phyloP scores from a whole-genome alignment of 768 basidiomycete genomes.

The Tulasnella sp. region DNA sequence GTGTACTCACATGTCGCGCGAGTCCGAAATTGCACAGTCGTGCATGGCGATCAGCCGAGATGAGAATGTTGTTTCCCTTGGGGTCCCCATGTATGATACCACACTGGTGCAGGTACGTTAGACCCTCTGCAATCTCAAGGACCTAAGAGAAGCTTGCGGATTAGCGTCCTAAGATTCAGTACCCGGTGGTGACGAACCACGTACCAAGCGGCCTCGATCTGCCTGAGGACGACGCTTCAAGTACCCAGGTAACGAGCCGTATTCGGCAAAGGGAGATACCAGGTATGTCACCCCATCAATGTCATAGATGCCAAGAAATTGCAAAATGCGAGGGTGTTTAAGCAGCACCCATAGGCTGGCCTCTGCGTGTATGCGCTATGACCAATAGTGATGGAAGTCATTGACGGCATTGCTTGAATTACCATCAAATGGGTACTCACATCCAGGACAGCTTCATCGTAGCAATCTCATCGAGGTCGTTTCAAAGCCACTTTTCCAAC shows the following conservation, averaged over 20 bases:
- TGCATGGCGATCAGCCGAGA: not conserved
- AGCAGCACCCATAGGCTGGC: not conserved
- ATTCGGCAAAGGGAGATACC: constrained; percentile 14
- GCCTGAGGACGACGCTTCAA: not conserved
- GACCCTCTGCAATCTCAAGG: not conserved
- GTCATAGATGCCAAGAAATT: not conserved
- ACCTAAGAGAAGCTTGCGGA: not conserved
- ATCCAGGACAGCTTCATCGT: not conserved
- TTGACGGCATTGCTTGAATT: too few species aligned
- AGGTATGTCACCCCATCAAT: not conserved
- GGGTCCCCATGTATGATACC: constrained; percentile 14
- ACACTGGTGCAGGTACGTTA: not conserved
- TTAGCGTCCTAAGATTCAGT: too few species aligned
- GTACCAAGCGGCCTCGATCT: not conserved
- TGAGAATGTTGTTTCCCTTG: constrained; percentile 4
- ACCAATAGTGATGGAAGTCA: too few species aligned
- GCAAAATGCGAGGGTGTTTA: not conserved
- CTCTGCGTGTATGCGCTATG: not conserved
- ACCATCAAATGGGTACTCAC: not conserved
- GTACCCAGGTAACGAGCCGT: not conserved
- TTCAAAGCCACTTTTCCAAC: constrained; percentile 5
- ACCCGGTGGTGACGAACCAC: not conserved
- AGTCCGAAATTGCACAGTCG: constrained; percentile 16
- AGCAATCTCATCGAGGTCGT: not conserved
- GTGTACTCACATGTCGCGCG: not conserved